These are phyloP conservation scores for Fusarium brachygibbosum DNA, from an alignment of 2,329 filamentous ascomycete species.

Conservation along the genomic window DNA sequence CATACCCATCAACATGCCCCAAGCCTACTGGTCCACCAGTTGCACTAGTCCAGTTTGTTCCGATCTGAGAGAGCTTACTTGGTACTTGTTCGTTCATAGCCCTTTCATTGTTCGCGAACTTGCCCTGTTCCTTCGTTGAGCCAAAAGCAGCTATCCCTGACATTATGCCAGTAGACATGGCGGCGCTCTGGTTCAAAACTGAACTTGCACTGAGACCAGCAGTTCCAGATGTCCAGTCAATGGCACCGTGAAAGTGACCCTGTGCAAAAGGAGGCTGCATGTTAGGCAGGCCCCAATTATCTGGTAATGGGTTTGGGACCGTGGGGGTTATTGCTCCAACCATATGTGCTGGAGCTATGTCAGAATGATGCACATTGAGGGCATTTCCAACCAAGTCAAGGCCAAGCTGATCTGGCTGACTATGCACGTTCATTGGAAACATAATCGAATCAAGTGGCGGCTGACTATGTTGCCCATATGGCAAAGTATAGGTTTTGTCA, in stretches of 20 bases:
- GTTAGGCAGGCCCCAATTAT: slow-evolving; percentile 48
- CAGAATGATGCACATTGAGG: slow-evolving; percentile 47
- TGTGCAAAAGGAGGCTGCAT: slow-evolving; percentile 38
- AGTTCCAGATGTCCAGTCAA: slow-evolving; percentile 48
- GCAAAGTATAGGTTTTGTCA: slow-evolving; percentile 33
- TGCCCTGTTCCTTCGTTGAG: slow-evolving; percentile 25
- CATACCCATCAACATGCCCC: slow-evolving; percentile 52
- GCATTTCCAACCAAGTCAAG: slow-evolving; percentile 50
- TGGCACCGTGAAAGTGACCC: slow-evolving; percentile 46
- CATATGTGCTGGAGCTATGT: slow-evolving; percentile 26
- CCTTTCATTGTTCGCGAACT: not conserved
- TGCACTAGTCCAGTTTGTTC: slow-evolving; percentile 31
- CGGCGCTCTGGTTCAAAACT: slow-evolving; percentile 46
- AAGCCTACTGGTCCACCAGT: slow-evolving; percentile 45
- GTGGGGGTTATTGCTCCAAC: slow-evolving; percentile 41
- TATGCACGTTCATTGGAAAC: slow-evolving; percentile 46
- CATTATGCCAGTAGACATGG: slow-evolving; percentile 47
- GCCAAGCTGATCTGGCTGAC: slow-evolving; percentile 44
- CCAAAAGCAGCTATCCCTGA: slow-evolving; percentile 34
- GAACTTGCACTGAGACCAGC: slow-evolving; percentile 51
- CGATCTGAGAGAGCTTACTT: slow-evolving; percentile 17
- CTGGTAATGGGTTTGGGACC: slow-evolving; percentile 45
- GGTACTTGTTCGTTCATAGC: not conserved
- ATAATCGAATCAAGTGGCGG: slow-evolving; percentile 46
- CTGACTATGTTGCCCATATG: slow-evolving; percentile 37